phyloP scores from a whole-genome alignment of 345 rosid species.

The Excoecaria agallocha region DNA sequence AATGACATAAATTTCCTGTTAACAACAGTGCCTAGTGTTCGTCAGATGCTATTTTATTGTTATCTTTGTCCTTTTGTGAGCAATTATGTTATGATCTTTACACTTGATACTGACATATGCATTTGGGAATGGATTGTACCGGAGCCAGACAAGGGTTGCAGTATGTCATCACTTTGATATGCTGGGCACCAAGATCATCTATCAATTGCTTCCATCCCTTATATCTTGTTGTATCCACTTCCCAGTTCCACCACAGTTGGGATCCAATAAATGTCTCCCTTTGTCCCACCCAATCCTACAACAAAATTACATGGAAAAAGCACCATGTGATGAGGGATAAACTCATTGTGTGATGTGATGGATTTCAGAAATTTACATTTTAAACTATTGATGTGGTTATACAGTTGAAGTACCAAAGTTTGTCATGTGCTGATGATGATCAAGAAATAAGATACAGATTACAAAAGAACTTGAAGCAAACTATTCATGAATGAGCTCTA shows the following conservation, averaged over 20 bases:
- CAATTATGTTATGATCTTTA: neutral
- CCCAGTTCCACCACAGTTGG: constrained; percentile 85
- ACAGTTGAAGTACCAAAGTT: neutral
- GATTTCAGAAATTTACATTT: neutral
- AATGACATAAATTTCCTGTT: neutral
- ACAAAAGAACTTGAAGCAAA: neutral
- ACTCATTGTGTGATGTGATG: neutral
- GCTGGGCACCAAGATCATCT: constrained; percentile 44
- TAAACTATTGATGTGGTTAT: neutral
- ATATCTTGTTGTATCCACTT: constrained; percentile 55
- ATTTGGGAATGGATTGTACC: constrained; percentile 29
- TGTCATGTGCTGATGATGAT: neutral
- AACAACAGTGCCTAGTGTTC: neutral
- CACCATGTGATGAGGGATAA: constrained; percentile 8
- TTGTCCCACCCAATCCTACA: constrained; percentile 74
- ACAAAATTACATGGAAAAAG: neutral
- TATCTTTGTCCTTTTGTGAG: neutral
- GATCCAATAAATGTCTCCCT: constrained; percentile 63
- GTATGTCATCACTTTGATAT: constrained; percentile 66
- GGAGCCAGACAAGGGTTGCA: constrained; percentile 81
- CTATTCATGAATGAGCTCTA: neutral
- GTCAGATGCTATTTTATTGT: neutral
- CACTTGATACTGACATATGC: neutral
- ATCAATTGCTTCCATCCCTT: constrained; percentile 53
- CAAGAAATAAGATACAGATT: neutral